These are phyloP conservation scores for Globisporangium lucens DNA, from an alignment of 352 stramenopile species.

Conservation along the genomic window DNA sequence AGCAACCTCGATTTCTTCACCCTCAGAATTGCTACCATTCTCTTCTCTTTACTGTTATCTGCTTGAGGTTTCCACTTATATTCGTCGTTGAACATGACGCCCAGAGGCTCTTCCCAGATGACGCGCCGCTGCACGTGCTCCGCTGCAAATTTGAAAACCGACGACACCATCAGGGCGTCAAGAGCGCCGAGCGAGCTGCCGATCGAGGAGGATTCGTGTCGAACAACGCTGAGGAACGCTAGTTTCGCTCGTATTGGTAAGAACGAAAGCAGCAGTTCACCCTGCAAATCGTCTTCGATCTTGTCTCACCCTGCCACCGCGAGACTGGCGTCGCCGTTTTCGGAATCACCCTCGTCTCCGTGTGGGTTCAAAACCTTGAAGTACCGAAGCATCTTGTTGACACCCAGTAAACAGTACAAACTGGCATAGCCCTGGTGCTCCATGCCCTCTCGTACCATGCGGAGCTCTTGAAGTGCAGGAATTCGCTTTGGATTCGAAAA, in stretches of 20 bases:
- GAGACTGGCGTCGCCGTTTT: not conserved
- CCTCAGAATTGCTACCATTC: not conserved
- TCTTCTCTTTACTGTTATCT: not conserved
- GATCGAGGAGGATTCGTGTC: not conserved
- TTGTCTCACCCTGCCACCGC: not conserved
- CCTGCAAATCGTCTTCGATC: not conserved
- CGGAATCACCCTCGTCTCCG: not conserved
- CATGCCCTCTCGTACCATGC: not conserved
- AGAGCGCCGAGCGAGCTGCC: not conserved
- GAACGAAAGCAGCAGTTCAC: not conserved
- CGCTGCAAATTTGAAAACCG: not conserved
- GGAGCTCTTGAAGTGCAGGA: not conserved
- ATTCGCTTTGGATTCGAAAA: not conserved
- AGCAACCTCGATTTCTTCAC: not conserved
- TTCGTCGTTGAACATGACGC: not conserved
- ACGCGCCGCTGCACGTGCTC: not conserved
- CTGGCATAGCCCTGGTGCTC: not conserved
- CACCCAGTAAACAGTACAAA: not conserved
- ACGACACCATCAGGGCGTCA: not conserved
- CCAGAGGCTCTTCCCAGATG: not conserved
- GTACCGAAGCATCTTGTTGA: not conserved
- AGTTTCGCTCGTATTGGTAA: not conserved
- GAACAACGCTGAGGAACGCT: not conserved
- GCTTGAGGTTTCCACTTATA: not conserved
- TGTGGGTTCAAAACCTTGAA: not conserved